These are phyloP conservation scores for Citrus reticulata DNA, from an alignment of 345 rosid species.

Conservation along the genomic window DNA sequence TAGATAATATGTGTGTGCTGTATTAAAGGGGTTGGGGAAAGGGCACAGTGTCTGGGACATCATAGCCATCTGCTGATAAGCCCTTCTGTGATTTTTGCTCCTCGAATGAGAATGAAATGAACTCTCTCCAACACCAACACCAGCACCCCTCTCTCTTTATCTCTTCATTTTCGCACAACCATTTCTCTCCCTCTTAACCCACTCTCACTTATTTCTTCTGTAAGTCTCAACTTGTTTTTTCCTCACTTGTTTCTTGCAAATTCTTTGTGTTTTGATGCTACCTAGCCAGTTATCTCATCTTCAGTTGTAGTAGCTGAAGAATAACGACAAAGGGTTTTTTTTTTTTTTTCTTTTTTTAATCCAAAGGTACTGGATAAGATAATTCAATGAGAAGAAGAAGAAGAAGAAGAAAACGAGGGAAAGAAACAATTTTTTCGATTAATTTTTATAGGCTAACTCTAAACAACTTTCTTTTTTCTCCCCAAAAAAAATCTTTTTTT, in stretches of 20 bases:
- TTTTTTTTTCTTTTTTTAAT: background rate
- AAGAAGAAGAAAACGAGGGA: background rate
- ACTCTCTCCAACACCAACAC: background rate
- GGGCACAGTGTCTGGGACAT: no score
- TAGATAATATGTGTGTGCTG: no score
- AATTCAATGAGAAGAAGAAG: background rate
- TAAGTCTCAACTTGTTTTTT: background rate
- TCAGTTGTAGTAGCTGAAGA: background rate
- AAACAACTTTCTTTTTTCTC: background rate
- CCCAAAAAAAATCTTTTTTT: no score
- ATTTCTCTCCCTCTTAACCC: background rate
- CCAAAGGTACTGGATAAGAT: background rate
- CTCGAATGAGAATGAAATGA: conserved; percentile 26
- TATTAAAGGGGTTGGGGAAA: no score
- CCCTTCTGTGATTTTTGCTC: conserved; percentile 3
- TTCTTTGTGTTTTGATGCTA: background rate
- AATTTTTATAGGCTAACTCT: background rate
- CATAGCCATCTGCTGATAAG: conserved; percentile 29
- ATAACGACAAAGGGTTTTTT: background rate
- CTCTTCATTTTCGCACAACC: background rate
- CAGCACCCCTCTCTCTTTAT: background rate
- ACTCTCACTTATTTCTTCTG: background rate
- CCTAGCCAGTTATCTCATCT: background rate
- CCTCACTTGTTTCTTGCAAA: background rate
- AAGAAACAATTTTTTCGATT: background rate